Evolutionary conservation across 495 filamentous ascomycete genomes (phyloP).

Genomic region (Xylaria cubensis): DNA sequence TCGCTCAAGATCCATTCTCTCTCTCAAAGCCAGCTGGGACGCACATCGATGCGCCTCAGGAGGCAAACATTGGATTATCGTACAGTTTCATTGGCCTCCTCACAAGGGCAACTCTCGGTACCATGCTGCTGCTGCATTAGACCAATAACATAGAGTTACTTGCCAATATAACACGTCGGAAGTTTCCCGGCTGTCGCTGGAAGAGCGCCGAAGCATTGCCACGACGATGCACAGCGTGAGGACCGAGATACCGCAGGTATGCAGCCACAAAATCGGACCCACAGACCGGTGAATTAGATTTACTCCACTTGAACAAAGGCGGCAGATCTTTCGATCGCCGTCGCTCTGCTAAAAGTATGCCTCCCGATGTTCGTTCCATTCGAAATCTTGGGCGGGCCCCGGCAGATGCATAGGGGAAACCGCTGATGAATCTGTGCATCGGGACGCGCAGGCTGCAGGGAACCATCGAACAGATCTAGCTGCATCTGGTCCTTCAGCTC

Average conservation of each 20-base stretch:
- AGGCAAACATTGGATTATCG: neutral
- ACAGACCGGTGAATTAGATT: neutral
- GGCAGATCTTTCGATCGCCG: neutral
- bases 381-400: neutral
- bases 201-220: neutral
- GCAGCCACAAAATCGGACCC: neutral
- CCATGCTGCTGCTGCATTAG: neutral
- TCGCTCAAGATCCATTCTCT: neutral
- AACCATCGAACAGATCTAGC: conserved; percentile 5
- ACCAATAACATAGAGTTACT: neutral
- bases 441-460: neutral
- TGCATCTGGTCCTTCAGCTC: conserved; percentile 5
- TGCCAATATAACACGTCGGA: neutral
- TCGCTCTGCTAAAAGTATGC: neutral
- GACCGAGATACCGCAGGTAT: neutral
- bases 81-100: neutral
- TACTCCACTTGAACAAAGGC: neutral
- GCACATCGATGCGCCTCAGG: neutral
- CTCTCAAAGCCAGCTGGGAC: neutral
- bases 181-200: neutral
- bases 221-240: neutral
- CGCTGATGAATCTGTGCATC: conserved; percentile 8
- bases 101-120: neutral
- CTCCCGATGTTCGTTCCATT: neutral
- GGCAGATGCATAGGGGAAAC: neutral